Evolutionary conservation across 345 rosid species (phyloP).

Genomic region (Corymbia maculata): DNA sequence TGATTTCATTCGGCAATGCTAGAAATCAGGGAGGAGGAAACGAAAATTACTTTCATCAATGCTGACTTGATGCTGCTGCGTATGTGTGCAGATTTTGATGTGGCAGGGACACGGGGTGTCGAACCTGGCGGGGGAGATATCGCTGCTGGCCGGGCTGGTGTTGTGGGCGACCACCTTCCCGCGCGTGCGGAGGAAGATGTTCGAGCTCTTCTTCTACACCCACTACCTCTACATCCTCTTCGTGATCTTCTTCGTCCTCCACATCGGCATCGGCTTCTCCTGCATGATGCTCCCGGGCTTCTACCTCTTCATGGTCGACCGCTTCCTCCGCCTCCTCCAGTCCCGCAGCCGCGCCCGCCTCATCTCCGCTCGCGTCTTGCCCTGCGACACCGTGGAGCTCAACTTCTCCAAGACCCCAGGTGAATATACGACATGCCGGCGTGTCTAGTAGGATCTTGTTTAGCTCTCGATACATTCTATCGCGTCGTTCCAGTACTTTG

Average conservation of each 20-base stretch:
- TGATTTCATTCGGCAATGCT: neutral
- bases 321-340: slow-evolving; percentile 66
- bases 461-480: neutral
- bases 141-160: slow-evolving; percentile 43
- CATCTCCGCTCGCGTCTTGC: slow-evolving; percentile 59
- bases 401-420: slow-evolving; percentile 62
- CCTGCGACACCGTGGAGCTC: slow-evolving; percentile 52
- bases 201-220: slow-evolving; percentile 76
- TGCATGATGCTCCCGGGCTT: slow-evolving; percentile 64
- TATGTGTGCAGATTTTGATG: slow-evolving; percentile 28
- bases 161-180: slow-evolving; percentile 74
- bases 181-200: slow-evolving; percentile 36
- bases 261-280: slow-evolving; percentile 47
- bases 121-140: slow-evolving; percentile 61
- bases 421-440: neutral
- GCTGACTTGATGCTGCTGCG: neutral
- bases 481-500: neutral
- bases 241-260: slow-evolving; percentile 54
- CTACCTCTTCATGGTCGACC: slow-evolving; percentile 72
- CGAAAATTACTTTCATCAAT: neutral
- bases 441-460: neutral
- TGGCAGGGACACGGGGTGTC: slow-evolving; percentile 38
- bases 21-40: neutral
- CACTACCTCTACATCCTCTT: slow-evolving; percentile 66
- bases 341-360: slow-evolving; percentile 37